These are phyloP conservation scores for Geranium rotundifolium DNA, from an alignment of 345 rosid species.

Conservation along the genomic window DNA sequence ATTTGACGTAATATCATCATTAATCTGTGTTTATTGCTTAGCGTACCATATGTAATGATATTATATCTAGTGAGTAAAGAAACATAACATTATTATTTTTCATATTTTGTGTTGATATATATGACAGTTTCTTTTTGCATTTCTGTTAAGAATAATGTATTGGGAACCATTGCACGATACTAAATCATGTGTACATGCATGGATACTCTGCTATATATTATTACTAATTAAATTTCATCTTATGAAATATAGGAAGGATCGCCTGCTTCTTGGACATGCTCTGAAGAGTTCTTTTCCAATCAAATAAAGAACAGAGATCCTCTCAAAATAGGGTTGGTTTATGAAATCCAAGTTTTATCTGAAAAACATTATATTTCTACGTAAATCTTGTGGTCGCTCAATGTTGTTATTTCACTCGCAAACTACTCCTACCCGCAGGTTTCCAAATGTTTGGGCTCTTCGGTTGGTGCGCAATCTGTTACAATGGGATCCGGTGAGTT, in stretches of 20 bases:
- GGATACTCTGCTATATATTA: background rate
- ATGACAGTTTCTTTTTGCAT: no score
- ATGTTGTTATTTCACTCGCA: background rate
- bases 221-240: slow-evolving; percentile 3
- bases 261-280: slow-evolving; percentile 94
- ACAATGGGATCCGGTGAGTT: slow-evolving; percentile 80
- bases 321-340: slow-evolving; percentile 63
- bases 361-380: background rate
- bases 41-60: no score
- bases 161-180: background rate
- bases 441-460: slow-evolving; percentile 73
- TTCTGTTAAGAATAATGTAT: background rate
- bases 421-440: slow-evolving; percentile 27
- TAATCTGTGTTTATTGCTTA: no score
- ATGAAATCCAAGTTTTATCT: no score
- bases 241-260: slow-evolving; percentile 46
- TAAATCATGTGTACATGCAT: background rate
- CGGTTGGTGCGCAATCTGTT: slow-evolving; percentile 73
- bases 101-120: no score
- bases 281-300: slow-evolving; percentile 66
- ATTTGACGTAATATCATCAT: no score
- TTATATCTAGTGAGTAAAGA: no score
- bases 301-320: slow-evolving; percentile 89
- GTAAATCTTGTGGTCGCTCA: slow-evolving; percentile 1
- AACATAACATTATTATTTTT: no score